These are phyloP conservation scores for Isatis lusitanica DNA, from an alignment of 441 rosid species.

Conservation along the genomic window DNA sequence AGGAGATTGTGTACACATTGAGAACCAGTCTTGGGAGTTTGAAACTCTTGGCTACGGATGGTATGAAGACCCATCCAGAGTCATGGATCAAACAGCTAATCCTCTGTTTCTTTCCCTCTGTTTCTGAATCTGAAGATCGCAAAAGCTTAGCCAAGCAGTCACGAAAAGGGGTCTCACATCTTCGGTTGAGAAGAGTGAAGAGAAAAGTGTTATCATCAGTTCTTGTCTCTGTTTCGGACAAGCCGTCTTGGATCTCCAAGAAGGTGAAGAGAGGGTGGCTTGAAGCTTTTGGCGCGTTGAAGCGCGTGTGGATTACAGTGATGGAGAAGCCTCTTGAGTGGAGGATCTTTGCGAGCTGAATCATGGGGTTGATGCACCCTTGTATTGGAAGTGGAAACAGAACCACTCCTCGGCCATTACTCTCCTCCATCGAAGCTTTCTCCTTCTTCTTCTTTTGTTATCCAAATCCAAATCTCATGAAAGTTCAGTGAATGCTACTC, in stretches of 20 bases:
- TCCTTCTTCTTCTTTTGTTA: not conserved
- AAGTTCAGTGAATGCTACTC: not conserved
- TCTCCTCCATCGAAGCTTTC: slow-evolving; percentile 23
- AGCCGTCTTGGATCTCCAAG: slow-evolving; percentile 28
- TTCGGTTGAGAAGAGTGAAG: slow-evolving; percentile 27
- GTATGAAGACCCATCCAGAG: too few relatives aligned
- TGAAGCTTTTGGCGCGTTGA: slow-evolving; percentile 45
- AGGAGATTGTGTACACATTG: too few relatives aligned
- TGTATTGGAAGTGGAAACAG: slow-evolving; percentile 32
- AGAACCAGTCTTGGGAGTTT: too few relatives aligned
- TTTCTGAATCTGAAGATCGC: slow-evolving; percentile 9
- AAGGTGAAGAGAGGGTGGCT: slow-evolving; percentile 38
- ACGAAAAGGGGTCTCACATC: slow-evolving; percentile 33
- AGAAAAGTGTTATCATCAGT: slow-evolving; percentile 10
- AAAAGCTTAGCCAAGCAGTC: slow-evolving; percentile 37
- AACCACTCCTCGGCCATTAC: slow-evolving; percentile 9
- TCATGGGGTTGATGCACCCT: slow-evolving; percentile 34
- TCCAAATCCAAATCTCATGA: not conserved
- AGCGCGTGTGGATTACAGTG: slow-evolving; percentile 46
- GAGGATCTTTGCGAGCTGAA: slow-evolving; percentile 36
- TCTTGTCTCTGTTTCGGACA: slow-evolving; percentile 23
- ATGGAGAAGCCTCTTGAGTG: slow-evolving; percentile 35
- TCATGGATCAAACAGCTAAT: slow-evolving; percentile 33
- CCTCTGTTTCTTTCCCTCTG: slow-evolving; percentile 12
- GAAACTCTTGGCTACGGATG: too few relatives aligned